A percentile compares a stretch with the other conserved stretches of the same genome.
Conservation (phyloP, 2,329 filamentous ascomycete species). For the Cordyceps tenuipes region DNA sequence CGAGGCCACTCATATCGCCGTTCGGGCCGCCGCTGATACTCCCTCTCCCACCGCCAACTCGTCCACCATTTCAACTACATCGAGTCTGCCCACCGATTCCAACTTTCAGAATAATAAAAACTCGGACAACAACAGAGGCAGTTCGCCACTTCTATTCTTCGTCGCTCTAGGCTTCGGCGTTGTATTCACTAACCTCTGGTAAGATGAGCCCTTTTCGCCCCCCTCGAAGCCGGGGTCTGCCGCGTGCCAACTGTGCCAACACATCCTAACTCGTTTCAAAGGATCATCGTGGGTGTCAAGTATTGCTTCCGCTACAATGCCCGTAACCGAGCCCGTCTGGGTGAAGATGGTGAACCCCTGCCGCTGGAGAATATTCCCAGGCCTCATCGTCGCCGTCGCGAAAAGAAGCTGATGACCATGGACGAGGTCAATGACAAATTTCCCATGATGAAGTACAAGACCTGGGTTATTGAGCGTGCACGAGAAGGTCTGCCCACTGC, state of each 20-base stretch:
- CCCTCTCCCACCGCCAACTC: slow-evolving; percentile 16
- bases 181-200: slow-evolving; percentile 98
- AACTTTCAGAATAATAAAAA: slow-evolving; percentile 16
- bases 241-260: neutral
- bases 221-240: neutral
- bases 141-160: slow-evolving; percentile 60
- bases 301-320: slow-evolving; percentile 99
- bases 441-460: slow-evolving; percentile 92
- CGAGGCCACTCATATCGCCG: slow-evolving; percentile 20
- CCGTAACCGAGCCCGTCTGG: slow-evolving; percentile 72
- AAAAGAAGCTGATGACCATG: slow-evolving; percentile 99
- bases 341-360: slow-evolving; percentile 77
- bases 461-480: slow-evolving; percentile 78
- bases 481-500: slow-evolving; percentile 74
- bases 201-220: slow-evolving; percentile 28
- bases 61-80: slow-evolving; percentile 1
- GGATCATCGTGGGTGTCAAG: slow-evolving; percentile 99
- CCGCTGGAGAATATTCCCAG: slow-evolving; percentile 78
- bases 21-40: slow-evolving; percentile 17
- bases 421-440: slow-evolving; percentile 98
- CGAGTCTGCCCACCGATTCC: slow-evolving; percentile 14
- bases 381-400: slow-evolving; percentile 75
- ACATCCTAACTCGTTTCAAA: slow-evolving; percentile 32
- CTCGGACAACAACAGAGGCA: slow-evolving; percentile 21
- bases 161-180: slow-evolving; percentile 95